These are phyloP conservation scores for Daedaleopsis sinensis DNA, from an alignment of 768 basidiomycete species.

Conservation along the genomic window DNA sequence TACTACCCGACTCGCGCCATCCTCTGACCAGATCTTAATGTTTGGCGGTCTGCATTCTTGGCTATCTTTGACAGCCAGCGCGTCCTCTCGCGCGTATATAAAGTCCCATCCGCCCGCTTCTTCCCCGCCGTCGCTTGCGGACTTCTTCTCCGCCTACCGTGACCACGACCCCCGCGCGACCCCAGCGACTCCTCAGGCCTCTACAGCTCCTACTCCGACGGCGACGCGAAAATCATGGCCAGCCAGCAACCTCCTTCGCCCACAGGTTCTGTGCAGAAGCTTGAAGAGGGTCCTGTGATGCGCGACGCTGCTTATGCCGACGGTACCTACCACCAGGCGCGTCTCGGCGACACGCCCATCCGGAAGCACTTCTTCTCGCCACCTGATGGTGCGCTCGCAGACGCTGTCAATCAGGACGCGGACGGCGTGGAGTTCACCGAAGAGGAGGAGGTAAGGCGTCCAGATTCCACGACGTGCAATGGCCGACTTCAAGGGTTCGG, in stretches of 20 bases:
- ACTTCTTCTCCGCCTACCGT: background rate
- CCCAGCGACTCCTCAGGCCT: too few species aligned
- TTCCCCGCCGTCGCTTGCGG: background rate
- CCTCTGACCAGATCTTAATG: too few species aligned
- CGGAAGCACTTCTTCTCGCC: slow-evolving; percentile 31
- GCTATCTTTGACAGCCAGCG: background rate
- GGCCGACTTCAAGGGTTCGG: too few species aligned
- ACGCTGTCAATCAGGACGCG: slow-evolving; percentile 55
- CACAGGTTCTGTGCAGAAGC: slow-evolving; percentile 3
- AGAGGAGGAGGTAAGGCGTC: slow-evolving; percentile 54
- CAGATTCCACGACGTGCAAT: too few species aligned
- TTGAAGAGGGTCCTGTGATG: slow-evolving; percentile 11
- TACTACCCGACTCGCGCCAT: background rate
- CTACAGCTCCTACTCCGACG: too few species aligned
- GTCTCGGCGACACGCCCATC: slow-evolving; percentile 33
- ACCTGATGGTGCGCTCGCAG: slow-evolving; percentile 39
- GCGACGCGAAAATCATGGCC: background rate
- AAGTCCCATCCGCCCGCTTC: background rate
- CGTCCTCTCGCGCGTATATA: slow-evolving; percentile 2
- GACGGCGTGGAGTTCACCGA: slow-evolving; percentile 48
- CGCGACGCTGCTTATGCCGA: slow-evolving; percentile 25
- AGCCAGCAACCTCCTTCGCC: background rate
- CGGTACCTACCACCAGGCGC: slow-evolving; percentile 47
- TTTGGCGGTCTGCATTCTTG: too few species aligned
- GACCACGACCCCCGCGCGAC: too few species aligned